Evolutionary conservation across 768 basidiomycete species (phyloP).

Genomic region (Phylloporus sp.): DNA sequence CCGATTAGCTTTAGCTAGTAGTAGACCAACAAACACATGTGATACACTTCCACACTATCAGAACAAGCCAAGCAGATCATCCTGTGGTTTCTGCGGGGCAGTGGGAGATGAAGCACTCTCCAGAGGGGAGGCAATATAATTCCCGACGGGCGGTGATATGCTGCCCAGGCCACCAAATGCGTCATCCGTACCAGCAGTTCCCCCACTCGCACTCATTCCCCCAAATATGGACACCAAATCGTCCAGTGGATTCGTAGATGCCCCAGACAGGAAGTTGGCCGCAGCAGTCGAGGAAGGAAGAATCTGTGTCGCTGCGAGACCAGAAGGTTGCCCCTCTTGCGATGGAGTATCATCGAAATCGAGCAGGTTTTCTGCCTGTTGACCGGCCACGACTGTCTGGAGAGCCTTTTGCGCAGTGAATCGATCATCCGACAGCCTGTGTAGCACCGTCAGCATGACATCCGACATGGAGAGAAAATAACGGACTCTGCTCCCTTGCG

Average conservation of each 20-base stretch:
- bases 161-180: conserved; percentile 19
- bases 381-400: conserved; percentile 88
- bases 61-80: conserved; percentile 56
- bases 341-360: conserved; percentile 82
- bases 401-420: conserved; percentile 76
- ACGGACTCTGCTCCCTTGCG: conserved; percentile 60
- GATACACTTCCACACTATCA: conserved; percentile 23
- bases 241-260: conserved; percentile 86
- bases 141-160: conserved; percentile 6
- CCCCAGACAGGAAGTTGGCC: conserved; percentile 69
- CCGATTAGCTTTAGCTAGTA: too few species aligned
- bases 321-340: conserved; percentile 58
- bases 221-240: conserved; percentile 94
- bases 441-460: not conserved
- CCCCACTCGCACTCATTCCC: conserved; percentile 34
- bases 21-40: too few species aligned
- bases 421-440: conserved; percentile 63
- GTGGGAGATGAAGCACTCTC: conserved; percentile 20
- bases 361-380: conserved; percentile 91
- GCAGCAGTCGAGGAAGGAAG: conserved; percentile 70
- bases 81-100: conserved; percentile 35
- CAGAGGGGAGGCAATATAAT: conserved; percentile 13
- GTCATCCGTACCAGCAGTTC: conserved; percentile 6
- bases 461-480: not conserved
- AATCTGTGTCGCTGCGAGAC: conserved; percentile 74